Percentiles rank a stretch among this genome's conserved stretches.
Conservation (phyloP, 768 basidiomycete species). For the Trametes cinnabarina region DNA sequence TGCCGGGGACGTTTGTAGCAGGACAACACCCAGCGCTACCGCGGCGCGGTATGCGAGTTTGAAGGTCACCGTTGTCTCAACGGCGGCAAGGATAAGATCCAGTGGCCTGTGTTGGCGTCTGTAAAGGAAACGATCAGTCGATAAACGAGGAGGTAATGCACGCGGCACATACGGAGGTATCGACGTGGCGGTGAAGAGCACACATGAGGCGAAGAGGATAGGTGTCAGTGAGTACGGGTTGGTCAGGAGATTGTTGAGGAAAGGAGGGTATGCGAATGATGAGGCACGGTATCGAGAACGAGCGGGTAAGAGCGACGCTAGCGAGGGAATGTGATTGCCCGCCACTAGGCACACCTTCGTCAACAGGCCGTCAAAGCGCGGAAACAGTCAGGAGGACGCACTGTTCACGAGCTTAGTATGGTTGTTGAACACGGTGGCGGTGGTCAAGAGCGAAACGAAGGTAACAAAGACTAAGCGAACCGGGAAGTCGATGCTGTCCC, state of each 20-base stretch:
- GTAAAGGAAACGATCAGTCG: neutral
- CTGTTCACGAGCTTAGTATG: constrained; percentile 64
- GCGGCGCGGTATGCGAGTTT: constrained; percentile 83
- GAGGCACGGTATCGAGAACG: constrained; percentile 36
- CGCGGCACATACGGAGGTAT: constrained; percentile 54
- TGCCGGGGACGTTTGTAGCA: constrained; percentile 86
- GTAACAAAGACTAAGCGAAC: constrained; percentile 53
- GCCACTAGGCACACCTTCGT: constrained; percentile 41
- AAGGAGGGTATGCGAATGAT: constrained; percentile 32
- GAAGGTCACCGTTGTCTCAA: constrained; percentile 77
- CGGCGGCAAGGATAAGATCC: constrained; percentile 83
- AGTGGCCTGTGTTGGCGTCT: constrained; percentile 60
- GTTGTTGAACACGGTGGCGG: constrained; percentile 58
- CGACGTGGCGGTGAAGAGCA: constrained; percentile 52
- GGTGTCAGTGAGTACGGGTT: constrained; percentile 79
- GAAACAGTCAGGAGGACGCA: constrained; percentile 35
- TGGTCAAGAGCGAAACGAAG: constrained; percentile 54
- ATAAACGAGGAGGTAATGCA: neutral
- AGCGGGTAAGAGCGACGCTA: constrained; percentile 46
- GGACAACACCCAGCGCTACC: constrained; percentile 76
- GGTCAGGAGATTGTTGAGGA: constrained; percentile 44
- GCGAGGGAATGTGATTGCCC: constrained; percentile 59
- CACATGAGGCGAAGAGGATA: constrained; percentile 51
- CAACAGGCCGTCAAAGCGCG: neutral
- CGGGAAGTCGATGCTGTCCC: constrained; percentile 63